Evolutionary conservation across 2,329 filamentous ascomycete species (phyloP), one percentile per base, ranked within the genome.

Genomic region (Trichoderma atroviride): DNA sequence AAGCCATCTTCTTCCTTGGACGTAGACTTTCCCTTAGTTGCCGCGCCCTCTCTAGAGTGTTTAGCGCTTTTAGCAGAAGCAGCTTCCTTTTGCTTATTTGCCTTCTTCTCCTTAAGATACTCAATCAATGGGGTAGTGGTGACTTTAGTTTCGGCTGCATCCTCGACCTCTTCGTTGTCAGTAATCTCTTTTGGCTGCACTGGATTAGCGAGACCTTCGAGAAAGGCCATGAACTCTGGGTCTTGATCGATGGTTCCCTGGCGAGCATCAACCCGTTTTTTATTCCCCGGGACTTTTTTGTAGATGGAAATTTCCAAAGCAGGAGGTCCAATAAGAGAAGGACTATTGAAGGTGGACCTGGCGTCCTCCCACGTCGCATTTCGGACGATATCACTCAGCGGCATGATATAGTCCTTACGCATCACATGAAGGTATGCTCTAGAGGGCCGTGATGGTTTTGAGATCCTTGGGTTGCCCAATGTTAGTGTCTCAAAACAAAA

Each of bases 161-260:
- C 82, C 11, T 81, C 81, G 4, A 71, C 75, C 6, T 79, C 78
- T 19, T 86, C 82, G 13, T 78, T 74, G n/a, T 88, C 79, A 7
- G 73, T 64, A n/a, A 73, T 73, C 35, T 81, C 85, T 63, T 84
- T 87, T 5, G 81, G 75, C 1, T 82, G 81, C 10, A 80, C 79
- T 1, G 87, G 87, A 74, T 96, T 93, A 1, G 94, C 96, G 58
- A 98, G 86, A 66, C 88, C 91, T 78, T 96, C 92, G 9, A 99
- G 86, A 78, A 98, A 99, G 31, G 90, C 89, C 83, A 97, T 96
- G 75, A 97, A 99, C 74, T 98, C 96, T 0, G 93, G 89, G 76
- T 99, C 96, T 78, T 97, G 94, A 75, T 99, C 96, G 73, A 99
- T 98, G 3, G 94, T 97, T 65, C 95, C 96, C 78, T 97, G 93